Evolutionary conservation across 2,329 filamentous ascomycete genomes (phyloP).

Genomic region (Diaporthe aspalathi): DNA sequence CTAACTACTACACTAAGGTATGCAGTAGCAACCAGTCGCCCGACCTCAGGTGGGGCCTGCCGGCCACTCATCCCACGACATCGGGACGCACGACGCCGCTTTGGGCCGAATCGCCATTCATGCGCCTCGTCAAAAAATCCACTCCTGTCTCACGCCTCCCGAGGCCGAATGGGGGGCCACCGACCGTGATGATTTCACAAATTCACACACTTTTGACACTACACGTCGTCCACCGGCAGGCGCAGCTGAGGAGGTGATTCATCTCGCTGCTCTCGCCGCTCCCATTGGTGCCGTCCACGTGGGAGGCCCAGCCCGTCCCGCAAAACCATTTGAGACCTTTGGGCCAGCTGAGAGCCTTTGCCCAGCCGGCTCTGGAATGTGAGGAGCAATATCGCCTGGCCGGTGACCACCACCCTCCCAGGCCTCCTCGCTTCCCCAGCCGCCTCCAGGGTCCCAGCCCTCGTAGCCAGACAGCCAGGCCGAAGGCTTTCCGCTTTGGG

Average conservation of each 20-base stretch:
- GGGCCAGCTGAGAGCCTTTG: constrained; percentile 34
- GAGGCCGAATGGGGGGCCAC: neutral
- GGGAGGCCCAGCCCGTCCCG: constrained; percentile 33
- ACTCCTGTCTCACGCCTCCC: neutral
- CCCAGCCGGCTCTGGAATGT: constrained; percentile 40
- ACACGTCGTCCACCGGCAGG: constrained; percentile 12
- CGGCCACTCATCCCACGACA: constrained; percentile 29
- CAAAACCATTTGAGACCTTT: constrained; percentile 34
- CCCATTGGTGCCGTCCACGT: constrained; percentile 34
- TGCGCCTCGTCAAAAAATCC: constrained; percentile 19
- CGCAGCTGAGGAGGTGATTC: constrained; percentile 35
- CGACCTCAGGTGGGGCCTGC: constrained; percentile 24
- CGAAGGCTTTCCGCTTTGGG: constrained; percentile 31
- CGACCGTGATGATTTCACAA: constrained; percentile 26
- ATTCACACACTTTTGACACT: neutral
- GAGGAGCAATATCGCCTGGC: constrained; percentile 33
- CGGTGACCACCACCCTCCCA: constrained; percentile 38
- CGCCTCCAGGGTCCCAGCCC: constrained; percentile 28
- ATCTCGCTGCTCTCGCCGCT: constrained; percentile 6
- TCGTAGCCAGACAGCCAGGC: constrained; percentile 6
- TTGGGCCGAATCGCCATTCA: constrained; percentile 34
- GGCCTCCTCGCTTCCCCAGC: constrained; percentile 7
- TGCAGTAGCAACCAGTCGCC: too few relatives aligned
- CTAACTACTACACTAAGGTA: too few relatives aligned
- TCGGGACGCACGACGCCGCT: constrained; percentile 25